Conservation (phyloP, 176 grass and related monocot species). For the Triticum aestivum region IWGSC_CS_RefSeq_v2.1 NC_057798.1:550849899-550850398, state of each 20-base stretch:
- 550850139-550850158: conserved; percentile 12
- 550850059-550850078: background rate
- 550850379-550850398: background rate
- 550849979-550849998: background rate
- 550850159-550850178: background rate
- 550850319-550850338: background rate
- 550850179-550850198: background rate
- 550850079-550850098: background rate
- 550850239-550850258: background rate
- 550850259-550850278: background rate
- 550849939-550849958: conserved; percentile 9
- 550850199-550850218: background rate
- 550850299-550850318: background rate
- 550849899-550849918: background rate
- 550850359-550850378: conserved; percentile 32
- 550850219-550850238: background rate
- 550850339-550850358: background rate
- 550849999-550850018: background rate
- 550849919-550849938: background rate
- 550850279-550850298: background rate
- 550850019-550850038: background rate
- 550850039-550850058: conserved; percentile 28
- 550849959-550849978: conserved; percentile 18
- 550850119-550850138: background rate
- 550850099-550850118: conserved; percentile 1